Conservation (phyloP, 2,329 filamentous ascomycete species). For the Claviceps quebecensis region DNA sequence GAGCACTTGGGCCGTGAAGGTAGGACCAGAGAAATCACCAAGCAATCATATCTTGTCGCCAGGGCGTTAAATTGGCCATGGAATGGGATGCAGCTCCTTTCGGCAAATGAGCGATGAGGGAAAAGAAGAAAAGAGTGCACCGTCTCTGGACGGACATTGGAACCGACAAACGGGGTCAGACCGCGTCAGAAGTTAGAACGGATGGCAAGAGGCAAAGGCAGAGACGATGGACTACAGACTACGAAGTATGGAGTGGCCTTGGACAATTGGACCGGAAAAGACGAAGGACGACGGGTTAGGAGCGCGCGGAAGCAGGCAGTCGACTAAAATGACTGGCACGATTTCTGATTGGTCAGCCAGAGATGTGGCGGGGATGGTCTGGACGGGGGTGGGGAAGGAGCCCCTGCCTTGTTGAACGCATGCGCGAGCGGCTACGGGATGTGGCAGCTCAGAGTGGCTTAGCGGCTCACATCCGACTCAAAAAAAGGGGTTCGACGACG, state of each 20-base stretch:
- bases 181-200: background rate
- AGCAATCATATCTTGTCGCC: conserved; percentile 10
- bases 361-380: background rate
- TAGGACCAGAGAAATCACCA: conserved; percentile 4
- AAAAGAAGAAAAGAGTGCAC: conserved; percentile 2
- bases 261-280: background rate
- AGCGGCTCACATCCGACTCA: conserved; percentile 3
- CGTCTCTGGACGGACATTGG: conserved; percentile 2
- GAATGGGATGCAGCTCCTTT: conserved; percentile 5
- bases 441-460: conserved; percentile 1
- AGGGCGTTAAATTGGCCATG: conserved; percentile 9
- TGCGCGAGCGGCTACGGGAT: too few species aligned
- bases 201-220: background rate
- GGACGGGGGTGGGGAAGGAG: background rate
- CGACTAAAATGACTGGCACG: too few species aligned
- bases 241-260: background rate
- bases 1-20: conserved; percentile 6
- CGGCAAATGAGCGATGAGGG: conserved; percentile 2
- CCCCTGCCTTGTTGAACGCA: too few species aligned
- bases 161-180: conserved; percentile 1
- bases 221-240: background rate
- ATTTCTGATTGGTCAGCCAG: too few species aligned
- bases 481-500: background rate
- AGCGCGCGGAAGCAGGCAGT: too few species aligned
- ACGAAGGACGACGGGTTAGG: background rate